phyloP scores from a whole-genome alignment of 1,139 yeast genomes.

The Tardiomyces blankii region DNA sequence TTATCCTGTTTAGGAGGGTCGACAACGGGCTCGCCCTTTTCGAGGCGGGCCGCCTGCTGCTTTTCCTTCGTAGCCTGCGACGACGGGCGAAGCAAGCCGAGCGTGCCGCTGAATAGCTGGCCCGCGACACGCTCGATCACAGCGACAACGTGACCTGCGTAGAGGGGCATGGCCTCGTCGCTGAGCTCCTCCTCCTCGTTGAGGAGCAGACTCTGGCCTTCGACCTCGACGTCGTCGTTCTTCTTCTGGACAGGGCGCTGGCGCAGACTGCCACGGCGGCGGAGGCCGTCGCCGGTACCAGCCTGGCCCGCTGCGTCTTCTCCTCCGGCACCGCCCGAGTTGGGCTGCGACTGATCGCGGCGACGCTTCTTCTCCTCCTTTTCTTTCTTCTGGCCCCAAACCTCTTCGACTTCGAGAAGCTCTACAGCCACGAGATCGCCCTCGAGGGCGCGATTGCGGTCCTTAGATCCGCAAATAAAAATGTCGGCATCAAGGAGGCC shows the following conservation, averaged over 20 bases:
- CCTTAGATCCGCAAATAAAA: slow-evolving; percentile 97
- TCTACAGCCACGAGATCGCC: slow-evolving; percentile 96
- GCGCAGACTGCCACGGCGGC: slow-evolving; percentile 82
- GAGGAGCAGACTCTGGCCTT: slow-evolving; percentile 83
- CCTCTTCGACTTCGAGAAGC: slow-evolving; percentile 88
- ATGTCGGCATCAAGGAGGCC: slow-evolving; percentile 93
- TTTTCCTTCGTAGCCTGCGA: slow-evolving; percentile 85
- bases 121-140: slow-evolving; percentile 97
- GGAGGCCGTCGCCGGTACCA: slow-evolving; percentile 30
- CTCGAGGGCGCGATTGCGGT: slow-evolving; percentile 92
- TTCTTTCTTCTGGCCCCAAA: slow-evolving; percentile 93
- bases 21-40: slow-evolving; percentile 33
- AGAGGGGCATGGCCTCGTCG: slow-evolving; percentile 85
- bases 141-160: slow-evolving; percentile 98
- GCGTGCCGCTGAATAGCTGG: slow-evolving; percentile 79
- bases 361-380: slow-evolving; percentile 95
- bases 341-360: slow-evolving; percentile 15
- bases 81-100: slow-evolving; percentile 89
- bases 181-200: slow-evolving; percentile 94
- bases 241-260: slow-evolving; percentile 98
- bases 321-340: slow-evolving; percentile 3
- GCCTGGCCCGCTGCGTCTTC: slow-evolving; percentile 12
- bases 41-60: slow-evolving; percentile 42
- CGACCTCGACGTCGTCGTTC: slow-evolving; percentile 96
- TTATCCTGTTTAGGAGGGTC: slow-evolving; percentile 12